These are phyloP conservation scores for Beauveria sp. DNA, from an alignment of 2,329 filamentous ascomycete species.

Conservation along the genomic window DNA sequence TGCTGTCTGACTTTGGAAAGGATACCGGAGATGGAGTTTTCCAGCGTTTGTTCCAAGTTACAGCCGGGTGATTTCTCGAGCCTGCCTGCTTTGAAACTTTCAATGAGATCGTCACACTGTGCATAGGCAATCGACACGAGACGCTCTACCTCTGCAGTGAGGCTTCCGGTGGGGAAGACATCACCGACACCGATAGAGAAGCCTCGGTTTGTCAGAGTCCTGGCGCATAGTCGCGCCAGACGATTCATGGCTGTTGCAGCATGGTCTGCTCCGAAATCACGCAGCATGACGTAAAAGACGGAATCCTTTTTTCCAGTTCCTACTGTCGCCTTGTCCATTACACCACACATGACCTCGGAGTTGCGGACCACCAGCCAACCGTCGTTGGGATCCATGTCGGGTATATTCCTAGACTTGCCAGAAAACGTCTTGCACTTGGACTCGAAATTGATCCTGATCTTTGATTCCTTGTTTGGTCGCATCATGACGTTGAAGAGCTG, in stretches of 20 bases:
- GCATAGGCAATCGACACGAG: slow-evolving; percentile 73
- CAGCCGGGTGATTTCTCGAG: slow-evolving; percentile 83
- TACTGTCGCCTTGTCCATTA: slow-evolving; percentile 98
- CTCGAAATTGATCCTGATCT: slow-evolving; percentile 83
- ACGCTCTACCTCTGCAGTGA: slow-evolving; percentile 65
- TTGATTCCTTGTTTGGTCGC: slow-evolving; percentile 77
- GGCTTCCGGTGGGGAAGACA: slow-evolving; percentile 70
- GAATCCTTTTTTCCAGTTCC: slow-evolving; percentile 96
- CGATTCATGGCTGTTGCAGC: slow-evolving; percentile 91
- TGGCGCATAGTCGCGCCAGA: slow-evolving; percentile 80
- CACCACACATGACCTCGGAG: slow-evolving; percentile 93
- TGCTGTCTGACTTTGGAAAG: slow-evolving; percentile 86
- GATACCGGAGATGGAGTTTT: slow-evolving; percentile 84
- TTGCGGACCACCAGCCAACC: slow-evolving; percentile 90
- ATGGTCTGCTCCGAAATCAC: slow-evolving; percentile 86
- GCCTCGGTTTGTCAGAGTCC: slow-evolving; percentile 80
- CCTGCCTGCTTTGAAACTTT: slow-evolving; percentile 69
- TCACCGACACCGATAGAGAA: slow-evolving; percentile 96
- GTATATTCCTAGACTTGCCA: slow-evolving; percentile 45
- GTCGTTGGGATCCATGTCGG: slow-evolving; percentile 78
- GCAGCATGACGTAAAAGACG: slow-evolving; percentile 91
- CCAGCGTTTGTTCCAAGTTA: slow-evolving; percentile 84
- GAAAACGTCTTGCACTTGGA: slow-evolving; percentile 82
- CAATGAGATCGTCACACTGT: slow-evolving; percentile 76
- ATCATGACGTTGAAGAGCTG: slow-evolving; percentile 90